phyloP scores from a whole-genome alignment of 306 rosid species.

The Citrullus amarus region DNA sequence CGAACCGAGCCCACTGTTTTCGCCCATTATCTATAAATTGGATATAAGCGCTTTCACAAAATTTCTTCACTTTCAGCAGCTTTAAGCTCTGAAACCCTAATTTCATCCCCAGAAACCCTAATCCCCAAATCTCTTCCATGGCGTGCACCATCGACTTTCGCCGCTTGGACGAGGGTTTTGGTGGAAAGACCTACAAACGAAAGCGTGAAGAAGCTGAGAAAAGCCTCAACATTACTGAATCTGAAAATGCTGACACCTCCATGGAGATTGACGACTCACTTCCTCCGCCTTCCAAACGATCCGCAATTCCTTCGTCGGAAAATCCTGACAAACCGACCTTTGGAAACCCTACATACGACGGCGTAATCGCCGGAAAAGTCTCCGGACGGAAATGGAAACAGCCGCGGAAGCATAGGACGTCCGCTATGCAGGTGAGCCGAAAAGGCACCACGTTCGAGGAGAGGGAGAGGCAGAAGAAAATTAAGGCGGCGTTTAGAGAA shows the following conservation, averaged over 20 bases:
- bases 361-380: constrained; percentile 69
- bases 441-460: constrained; percentile 56
- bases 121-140: constrained; percentile 21
- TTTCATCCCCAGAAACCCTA: neutral
- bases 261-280: constrained; percentile 53
- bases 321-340: constrained; percentile 61
- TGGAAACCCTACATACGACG: constrained; percentile 67
- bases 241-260: constrained; percentile 6
- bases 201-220: constrained; percentile 46
- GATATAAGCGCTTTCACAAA: no score
- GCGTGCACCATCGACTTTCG: constrained; percentile 88
- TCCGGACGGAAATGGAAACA: constrained; percentile 93
- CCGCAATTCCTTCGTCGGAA: constrained; percentile 55
- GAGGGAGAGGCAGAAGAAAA: constrained; percentile 57
- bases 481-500: constrained; percentile 61
- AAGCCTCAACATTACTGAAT: neutral
- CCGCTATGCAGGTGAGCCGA: constrained; percentile 47
- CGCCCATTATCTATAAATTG: no score
- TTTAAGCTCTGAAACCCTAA: neutral
- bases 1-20: neutral
- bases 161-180: constrained; percentile 78
- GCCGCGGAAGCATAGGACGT: constrained; percentile 41
- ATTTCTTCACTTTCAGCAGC: neutral
- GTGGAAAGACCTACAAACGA: constrained; percentile 88
- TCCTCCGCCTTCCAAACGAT: constrained; percentile 54